Base-by-base conservation (phyloP, 352 stramenopile genomes). In the Thalassiosira mediterranea region DNA sequence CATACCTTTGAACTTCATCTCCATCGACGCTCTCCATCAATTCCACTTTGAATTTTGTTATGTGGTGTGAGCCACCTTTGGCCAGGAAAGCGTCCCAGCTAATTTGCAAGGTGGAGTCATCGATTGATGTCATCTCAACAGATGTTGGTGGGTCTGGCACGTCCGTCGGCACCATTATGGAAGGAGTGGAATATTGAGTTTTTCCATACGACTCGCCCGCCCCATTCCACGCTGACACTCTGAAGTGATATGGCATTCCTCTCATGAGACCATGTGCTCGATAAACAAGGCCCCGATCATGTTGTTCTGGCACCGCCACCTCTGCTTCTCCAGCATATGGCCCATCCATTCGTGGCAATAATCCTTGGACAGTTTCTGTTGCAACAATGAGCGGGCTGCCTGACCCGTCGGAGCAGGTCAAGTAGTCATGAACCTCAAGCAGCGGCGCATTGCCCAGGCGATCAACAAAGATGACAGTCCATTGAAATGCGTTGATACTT, bases 61-160 rank as follows among this genome's bases (percentile, higher is more conserved):
- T 88, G 5, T 78, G 69, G 0, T 94, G 83, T 1, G 94, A 95
- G 11, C 95, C 95, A 67, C 96, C 91, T 29, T 96, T 90, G 5
- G 85, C 37, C 0, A 95, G 94, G 1, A 86, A 79, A 28, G 76
- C 87, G 56, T 94, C 93, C 48, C 84, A 90, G 0, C 86, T 88
- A 21, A 94, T 81, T 15, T 95, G 92, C 68, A 96, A 97, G 1
- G 92, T 69, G 15, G 91, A 89, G 2, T 94, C 88, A 1, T 98
- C 95, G 25, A 95, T 95, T 67, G 98, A 97, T 88, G 90, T 97
- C 3, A 96, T 92, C n/a, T 94, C 95, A 0, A 98, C 92, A 78
- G 62, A 62, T 44, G 66, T 65, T 58, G 68, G 64, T 52, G 49
- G 44, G 61, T 73, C 71, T 49, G 68, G 73, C 21, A 4, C 64